phyloP scores from a whole-genome alignment of 495 filamentous ascomycete species.

The Cairneyella variabilis region DNA sequence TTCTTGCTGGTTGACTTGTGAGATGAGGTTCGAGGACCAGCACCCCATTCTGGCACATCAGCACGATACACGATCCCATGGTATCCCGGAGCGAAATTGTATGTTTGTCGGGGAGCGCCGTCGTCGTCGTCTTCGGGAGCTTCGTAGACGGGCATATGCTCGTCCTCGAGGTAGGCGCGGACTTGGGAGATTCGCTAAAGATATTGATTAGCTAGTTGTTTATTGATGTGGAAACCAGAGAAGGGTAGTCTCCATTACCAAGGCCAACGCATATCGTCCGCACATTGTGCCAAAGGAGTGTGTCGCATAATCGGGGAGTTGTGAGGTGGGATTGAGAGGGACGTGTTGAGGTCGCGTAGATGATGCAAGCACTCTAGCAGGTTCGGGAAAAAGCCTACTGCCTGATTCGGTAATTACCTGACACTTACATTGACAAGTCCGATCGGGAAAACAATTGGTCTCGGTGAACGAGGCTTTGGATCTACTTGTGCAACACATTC shows the following conservation, averaged over 20 bases:
- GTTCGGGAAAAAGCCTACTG: too few relatives aligned
- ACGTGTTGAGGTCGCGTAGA: too few relatives aligned
- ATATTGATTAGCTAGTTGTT: neutral
- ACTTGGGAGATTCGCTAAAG: constrained; percentile 60
- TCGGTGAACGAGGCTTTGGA: too few relatives aligned
- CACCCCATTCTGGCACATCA: constrained; percentile 54
- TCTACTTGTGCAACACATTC: too few relatives aligned
- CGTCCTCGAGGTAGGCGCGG: constrained; percentile 62
- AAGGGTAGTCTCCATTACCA: neutral
- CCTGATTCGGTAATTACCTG: too few relatives aligned
- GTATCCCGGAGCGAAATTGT: constrained; percentile 91
- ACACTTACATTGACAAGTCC: too few relatives aligned
- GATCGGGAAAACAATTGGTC: too few relatives aligned
- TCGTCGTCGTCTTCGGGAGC: constrained; percentile 60
- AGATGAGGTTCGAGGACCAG: constrained; percentile 32
- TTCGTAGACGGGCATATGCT: constrained; percentile 74
- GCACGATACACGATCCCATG: constrained; percentile 85
- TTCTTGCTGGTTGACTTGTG: too few relatives aligned
- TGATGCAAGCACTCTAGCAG: too few relatives aligned
- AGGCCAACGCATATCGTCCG: neutral
- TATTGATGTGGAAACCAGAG: neutral
- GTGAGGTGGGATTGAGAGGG: too few relatives aligned
- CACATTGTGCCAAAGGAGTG: too few relatives aligned
- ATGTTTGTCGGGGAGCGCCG: constrained; percentile 65
- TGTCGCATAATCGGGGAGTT: too few relatives aligned